Evolutionary conservation across 176 grass and related monocot genomes (phyloP), one percentile per base, ranked within the genome.

Genomic region (Leersia perrieri): DNA sequence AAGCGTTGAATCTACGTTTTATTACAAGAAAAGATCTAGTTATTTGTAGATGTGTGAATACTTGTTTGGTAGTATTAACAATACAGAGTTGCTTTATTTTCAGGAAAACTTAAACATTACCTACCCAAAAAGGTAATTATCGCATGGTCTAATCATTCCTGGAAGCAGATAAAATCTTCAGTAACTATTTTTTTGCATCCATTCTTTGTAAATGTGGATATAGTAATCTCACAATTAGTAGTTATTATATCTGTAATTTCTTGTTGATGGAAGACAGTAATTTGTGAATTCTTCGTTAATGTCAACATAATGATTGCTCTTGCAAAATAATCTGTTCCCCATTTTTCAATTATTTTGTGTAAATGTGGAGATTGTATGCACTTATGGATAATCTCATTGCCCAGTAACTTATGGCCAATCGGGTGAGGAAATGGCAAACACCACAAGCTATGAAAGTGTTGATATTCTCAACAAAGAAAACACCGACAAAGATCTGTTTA

Each of bases 331-430:
- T 6, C 29, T 26, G 20, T 7, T 66, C 39, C n/a, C 33, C 18
- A 33, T 14, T 27, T 27, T 55, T 36, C 29, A 69, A 38, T 39
- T 60, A 11, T 41, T 33, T 39, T 41, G 11, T 15, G 0, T 58
- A n/a, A 60, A 60, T 40, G 18, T n/a, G n/a, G n/a, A 6, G n/a
- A 53, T n/a, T 53, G 41, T 70, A 61, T 29, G 38, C 61, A 60
- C 76, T 67, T 51, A 51, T 47, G 5, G 47, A 0, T 51, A 18
- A 9, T 71, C 34, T 81, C 34, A 71, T 42, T 60, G 61, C 30
- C n/a, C 45, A 61, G 47, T 23, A 60, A 55, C 31, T 55, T 68
- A 42, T 68, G 77, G 22, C 31, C 77, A 80, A 69, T 60, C 66
- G 41, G 26, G 4, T 13, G 55, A 81, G 66, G 49, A 70, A 41